phyloP scores from a whole-genome alignment of 805 yeast genomes.

The Kluyveromyces aestuarii region DNA sequence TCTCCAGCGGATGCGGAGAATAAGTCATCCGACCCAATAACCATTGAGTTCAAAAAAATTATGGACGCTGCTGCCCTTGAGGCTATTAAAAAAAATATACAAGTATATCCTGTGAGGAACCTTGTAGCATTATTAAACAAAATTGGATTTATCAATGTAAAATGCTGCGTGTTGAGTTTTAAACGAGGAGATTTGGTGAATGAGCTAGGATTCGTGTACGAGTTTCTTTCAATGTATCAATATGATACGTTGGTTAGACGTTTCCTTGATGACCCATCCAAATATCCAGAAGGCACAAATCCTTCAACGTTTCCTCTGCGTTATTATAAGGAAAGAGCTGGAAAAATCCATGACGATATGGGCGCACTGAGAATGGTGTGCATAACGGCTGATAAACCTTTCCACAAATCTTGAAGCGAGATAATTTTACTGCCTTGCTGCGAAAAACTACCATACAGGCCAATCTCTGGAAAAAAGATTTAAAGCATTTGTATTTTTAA shows the following conservation, averaged over 20 bases:
- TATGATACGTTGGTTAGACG: constrained; percentile 15
- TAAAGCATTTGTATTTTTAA: background rate
- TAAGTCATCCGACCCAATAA: constrained; percentile 9
- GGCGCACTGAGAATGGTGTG: constrained; percentile 19
- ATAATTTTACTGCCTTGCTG: background rate
- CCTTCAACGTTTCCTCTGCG: constrained; percentile 17
- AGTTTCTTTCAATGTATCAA: constrained; percentile 13
- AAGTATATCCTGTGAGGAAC: constrained; percentile 21
- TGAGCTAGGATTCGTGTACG: constrained; percentile 24
- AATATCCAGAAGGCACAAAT: constrained; percentile 11
- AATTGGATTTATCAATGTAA: constrained; percentile 23
- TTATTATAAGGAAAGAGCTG: constrained; percentile 22
- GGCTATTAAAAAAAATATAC: constrained; percentile 21
- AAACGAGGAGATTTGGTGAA: constrained; percentile 21
- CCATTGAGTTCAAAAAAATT: constrained; percentile 15
- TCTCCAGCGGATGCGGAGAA: constrained; percentile 9
- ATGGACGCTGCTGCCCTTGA: constrained; percentile 18
- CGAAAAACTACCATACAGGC: background rate
- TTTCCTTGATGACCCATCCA: constrained; percentile 9
- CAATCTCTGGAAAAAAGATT: no score
- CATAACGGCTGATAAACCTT: constrained; percentile 24
- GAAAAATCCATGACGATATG: constrained; percentile 17
- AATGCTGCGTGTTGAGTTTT: constrained; percentile 18
- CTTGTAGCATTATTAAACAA: constrained; percentile 17
- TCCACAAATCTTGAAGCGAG: background rate